Evolutionary conservation across 1,139 yeast species (phyloP), one percentile per base, ranked within the genome.

Genomic region (Wickerhamiella infanticola): DNA sequence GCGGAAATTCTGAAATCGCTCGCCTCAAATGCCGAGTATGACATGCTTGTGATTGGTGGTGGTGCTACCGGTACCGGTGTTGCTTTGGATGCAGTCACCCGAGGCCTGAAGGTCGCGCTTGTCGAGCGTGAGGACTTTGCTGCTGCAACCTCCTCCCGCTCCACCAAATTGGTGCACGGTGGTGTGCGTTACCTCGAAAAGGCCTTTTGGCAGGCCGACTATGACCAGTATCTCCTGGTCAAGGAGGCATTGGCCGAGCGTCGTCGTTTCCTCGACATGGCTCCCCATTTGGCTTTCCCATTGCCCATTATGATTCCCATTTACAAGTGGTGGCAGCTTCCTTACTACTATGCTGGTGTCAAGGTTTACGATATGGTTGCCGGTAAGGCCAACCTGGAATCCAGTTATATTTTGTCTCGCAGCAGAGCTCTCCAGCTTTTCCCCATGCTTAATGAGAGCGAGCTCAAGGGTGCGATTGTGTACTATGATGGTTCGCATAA

Each of bases 161-260:
- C 94, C n/a, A 88, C 97, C 47, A 88, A 88, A 67, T 83, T 88
- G 79, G 95, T 95, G 41, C 97, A 88, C 62, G 97, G 97, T 53
- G 97, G 97, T 60, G 96, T 88, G 45, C 73, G 97, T 59, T 88
- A 88, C 65, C 74, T 88, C 60, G 97, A 88, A 64, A 88, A 88
- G 68, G 97, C 97, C 37, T 78, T 88, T 57, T 84, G 85, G 76
- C 63, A 67, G 54, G 72, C 88, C 50, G 86, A 94, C 50, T 85
- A 84, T 65, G 93, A 81, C 52, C 97, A 88, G 69, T 74, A 85
- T 64, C 86, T 84, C 65, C 73, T 88, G 58, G 97, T 88, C 52
- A 82, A 85, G 58, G 97, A 88, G 67, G 96, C 97, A 24, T 73
- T 88, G 50, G 82, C 83, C 61, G 97, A 88, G 68, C 78, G 97